Percentiles rank a stretch among this genome's conserved stretches.
These are phyloP conservation scores for Suillus subalutaceus DNA, from an alignment of 768 basidiomycete species.

Conservation along the genomic window DNA sequence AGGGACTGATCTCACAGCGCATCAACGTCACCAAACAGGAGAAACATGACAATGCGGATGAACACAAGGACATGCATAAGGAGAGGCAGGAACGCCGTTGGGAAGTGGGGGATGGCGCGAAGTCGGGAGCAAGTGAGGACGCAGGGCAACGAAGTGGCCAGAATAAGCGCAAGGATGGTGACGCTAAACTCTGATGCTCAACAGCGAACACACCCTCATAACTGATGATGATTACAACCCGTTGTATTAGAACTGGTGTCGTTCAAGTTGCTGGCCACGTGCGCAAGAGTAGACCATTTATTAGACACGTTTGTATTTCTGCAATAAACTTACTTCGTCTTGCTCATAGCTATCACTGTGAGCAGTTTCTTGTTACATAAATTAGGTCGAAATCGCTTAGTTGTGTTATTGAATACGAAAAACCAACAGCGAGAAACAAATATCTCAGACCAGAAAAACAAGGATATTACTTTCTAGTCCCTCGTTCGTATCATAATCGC, in stretches of 20 bases:
- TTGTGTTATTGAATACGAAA: too few relatives aligned
- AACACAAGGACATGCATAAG: background rate
- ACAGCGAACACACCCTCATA: background rate
- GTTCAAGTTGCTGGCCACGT: background rate
- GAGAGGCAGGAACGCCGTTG: slow-evolving; percentile 6
- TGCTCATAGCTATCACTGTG: too few relatives aligned
- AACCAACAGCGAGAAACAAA: too few relatives aligned
- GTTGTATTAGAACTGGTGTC: background rate
- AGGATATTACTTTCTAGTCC: too few relatives aligned
- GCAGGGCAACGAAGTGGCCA: background rate
- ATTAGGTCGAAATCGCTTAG: too few relatives aligned
- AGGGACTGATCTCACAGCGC: slow-evolving; percentile 6
- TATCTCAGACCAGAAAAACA: too few relatives aligned
- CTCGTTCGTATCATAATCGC: too few relatives aligned
- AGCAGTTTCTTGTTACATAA: too few relatives aligned
- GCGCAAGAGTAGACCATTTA: background rate
- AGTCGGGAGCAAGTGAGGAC: background rate
- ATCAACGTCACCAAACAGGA: slow-evolving; percentile 13
- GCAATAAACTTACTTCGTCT: too few relatives aligned
- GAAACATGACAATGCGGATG: background rate
- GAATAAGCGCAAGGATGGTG: slow-evolving; percentile 8
- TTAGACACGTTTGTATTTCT: background rate
- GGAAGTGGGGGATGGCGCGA: background rate
- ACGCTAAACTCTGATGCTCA: slow-evolving; percentile 26
- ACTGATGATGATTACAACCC: background rate